phyloP scores from a whole-genome alignment of 1,284 basidiomycete genomes.

The Puccinia novopanici region DNA sequence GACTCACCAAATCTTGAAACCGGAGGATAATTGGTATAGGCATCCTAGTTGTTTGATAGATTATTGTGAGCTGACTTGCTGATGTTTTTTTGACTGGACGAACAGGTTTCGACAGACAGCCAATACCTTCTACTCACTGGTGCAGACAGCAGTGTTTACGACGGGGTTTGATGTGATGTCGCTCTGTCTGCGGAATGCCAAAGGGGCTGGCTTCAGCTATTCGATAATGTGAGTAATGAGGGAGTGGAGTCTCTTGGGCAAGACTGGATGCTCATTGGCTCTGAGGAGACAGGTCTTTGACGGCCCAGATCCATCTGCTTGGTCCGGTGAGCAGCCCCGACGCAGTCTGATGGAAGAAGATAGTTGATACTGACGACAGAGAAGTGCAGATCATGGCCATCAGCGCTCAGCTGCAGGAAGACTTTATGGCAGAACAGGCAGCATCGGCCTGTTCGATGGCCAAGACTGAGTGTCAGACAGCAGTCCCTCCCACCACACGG shows the following conservation, averaged over 20 bases:
- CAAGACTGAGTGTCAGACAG: slow-evolving; percentile 12
- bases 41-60: neutral
- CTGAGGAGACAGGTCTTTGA: slow-evolving; percentile 7
- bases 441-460: slow-evolving; percentile 1
- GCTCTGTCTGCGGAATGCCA: neutral
- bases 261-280: neutral
- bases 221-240: slow-evolving; percentile 8
- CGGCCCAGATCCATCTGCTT: slow-evolving; percentile 22
- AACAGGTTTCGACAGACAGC: neutral
- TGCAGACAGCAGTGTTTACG: slow-evolving; percentile 20
- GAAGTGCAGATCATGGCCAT: slow-evolving; percentile 24
- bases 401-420: slow-evolving; percentile 21
- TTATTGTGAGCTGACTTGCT: neutral
- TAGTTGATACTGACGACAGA: neutral
- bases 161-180: slow-evolving; percentile 10
- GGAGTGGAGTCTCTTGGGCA: neutral
- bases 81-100: neutral
- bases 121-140: neutral
- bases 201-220: slow-evolving; percentile 14
- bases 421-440: slow-evolving; percentile 9
- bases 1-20: neutral
- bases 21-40: neutral
- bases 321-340: slow-evolving; percentile 18
- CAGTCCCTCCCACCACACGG: neutral
- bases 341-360: neutral